Evolutionary conservation across 1,139 yeast species (phyloP).

Genomic region (Candida sp.): DNA sequence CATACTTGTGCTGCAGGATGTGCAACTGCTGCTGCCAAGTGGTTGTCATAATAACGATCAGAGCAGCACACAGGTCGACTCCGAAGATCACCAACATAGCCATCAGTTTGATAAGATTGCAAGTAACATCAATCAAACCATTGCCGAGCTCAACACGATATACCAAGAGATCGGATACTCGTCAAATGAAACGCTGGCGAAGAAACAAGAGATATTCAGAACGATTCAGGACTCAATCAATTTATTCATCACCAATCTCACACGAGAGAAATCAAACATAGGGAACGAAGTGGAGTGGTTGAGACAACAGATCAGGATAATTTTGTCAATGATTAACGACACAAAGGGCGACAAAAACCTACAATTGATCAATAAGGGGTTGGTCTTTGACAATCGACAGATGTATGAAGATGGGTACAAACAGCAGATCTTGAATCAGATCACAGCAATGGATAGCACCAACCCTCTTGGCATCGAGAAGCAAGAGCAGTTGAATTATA

Average conservation of each 20-base stretch:
- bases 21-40: neutral
- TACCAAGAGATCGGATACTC: slow-evolving; percentile 46
- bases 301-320: slow-evolving; percentile 45
- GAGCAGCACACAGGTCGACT: slow-evolving; percentile 6
- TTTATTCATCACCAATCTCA: slow-evolving; percentile 34
- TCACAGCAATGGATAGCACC: slow-evolving; percentile 20
- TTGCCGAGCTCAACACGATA: slow-evolving; percentile 34
- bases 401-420: slow-evolving; percentile 37
- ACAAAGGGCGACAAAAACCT: slow-evolving; percentile 31
- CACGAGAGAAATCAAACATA: slow-evolving; percentile 41
- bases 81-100: slow-evolving; percentile 7
- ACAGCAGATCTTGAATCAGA: slow-evolving; percentile 28
- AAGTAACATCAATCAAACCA: slow-evolving; percentile 35
- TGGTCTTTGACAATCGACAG: slow-evolving; percentile 32
- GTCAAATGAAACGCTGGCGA: slow-evolving; percentile 32
- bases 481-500: slow-evolving; percentile 30
- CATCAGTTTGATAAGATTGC: slow-evolving; percentile 29
- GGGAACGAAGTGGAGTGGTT: slow-evolving; percentile 54
- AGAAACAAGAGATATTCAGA: slow-evolving; percentile 42
- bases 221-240: slow-evolving; percentile 44
- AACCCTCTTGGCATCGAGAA: slow-evolving; percentile 28
- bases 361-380: slow-evolving; percentile 30
- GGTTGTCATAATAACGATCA: neutral
- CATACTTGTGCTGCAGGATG: neutral
- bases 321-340: slow-evolving; percentile 47